These are phyloP conservation scores for Epichloe bromicola DNA, from an alignment of 2,329 filamentous ascomycete genomes.

Conservation along the genomic window DNA sequence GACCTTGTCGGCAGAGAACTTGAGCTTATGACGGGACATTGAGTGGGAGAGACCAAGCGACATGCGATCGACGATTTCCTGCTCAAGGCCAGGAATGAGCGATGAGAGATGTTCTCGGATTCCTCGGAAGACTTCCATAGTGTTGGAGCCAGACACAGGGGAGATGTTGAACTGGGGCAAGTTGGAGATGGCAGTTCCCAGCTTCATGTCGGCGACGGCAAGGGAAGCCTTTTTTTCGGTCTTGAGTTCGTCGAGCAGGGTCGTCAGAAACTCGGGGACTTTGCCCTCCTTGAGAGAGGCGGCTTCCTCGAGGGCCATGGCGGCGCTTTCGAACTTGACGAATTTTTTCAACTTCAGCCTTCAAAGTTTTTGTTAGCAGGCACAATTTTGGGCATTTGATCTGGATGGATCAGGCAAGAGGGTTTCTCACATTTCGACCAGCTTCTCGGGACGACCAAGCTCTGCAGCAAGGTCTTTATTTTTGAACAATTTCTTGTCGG, in stretches of 20 bases:
- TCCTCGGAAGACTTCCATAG: constrained; percentile 78
- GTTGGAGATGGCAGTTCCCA: constrained; percentile 85
- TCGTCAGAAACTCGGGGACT: constrained; percentile 74
- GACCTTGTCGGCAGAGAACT: constrained; percentile 97
- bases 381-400: neutral
- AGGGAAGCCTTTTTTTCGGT: constrained; percentile 94
- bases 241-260: constrained; percentile 79
- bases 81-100: constrained; percentile 75
- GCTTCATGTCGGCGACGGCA: constrained; percentile 85
- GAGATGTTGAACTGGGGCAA: constrained; percentile 78
- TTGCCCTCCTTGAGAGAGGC: constrained; percentile 84
- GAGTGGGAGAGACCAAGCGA: constrained; percentile 93
- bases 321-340: constrained; percentile 90
- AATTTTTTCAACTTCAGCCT: constrained; percentile 95
- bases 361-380: constrained; percentile 4
- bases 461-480: constrained; percentile 66
- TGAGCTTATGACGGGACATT: constrained; percentile 91
- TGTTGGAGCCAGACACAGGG: constrained; percentile 50
- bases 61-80: constrained; percentile 86
- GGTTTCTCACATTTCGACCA: constrained; percentile 63
- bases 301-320: constrained; percentile 81
- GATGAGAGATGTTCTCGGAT: constrained; percentile 85
- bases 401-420: neutral
- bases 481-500: constrained; percentile 96
- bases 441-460: constrained; percentile 66